Conservation (phyloP, 345 rosid species). For the Capsella bursapastoris region DNA sequence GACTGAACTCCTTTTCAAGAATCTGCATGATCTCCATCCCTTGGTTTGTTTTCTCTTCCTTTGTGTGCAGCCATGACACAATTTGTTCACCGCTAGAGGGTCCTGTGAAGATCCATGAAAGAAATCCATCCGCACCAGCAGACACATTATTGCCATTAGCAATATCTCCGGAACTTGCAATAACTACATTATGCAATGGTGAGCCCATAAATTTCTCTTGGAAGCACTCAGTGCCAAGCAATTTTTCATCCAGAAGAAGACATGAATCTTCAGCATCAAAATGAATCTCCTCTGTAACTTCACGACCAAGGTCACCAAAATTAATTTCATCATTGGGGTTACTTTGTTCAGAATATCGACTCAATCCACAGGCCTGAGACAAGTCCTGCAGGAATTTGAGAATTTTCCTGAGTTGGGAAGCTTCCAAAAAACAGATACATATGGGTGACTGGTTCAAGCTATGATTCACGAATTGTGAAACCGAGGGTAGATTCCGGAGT, state of each 20-base stretch:
- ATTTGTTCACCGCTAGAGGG: constrained; percentile 68
- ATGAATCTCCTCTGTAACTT: constrained; percentile 63
- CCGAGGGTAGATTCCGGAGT: constrained; percentile 68
- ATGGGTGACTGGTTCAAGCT: constrained; percentile 70
- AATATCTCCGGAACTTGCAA: constrained; percentile 42
- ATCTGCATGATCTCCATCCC: constrained; percentile 72
- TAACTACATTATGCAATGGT: constrained; percentile 40
- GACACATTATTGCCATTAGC: constrained; percentile 44
- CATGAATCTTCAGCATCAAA: constrained; percentile 62
- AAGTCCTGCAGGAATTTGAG: constrained; percentile 85
- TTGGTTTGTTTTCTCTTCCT: constrained; percentile 73
- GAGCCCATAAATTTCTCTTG: constrained; percentile 38
- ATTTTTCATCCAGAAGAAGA: constrained; percentile 63
- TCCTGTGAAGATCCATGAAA: constrained; percentile 87
- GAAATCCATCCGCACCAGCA: constrained; percentile 56
- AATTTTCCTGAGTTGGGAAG: constrained; percentile 72
- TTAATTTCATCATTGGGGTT: constrained; percentile 52
- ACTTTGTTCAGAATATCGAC: constrained; percentile 67
- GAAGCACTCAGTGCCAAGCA: constrained; percentile 48
- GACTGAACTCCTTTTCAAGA: constrained; percentile 78
- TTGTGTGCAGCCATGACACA: constrained; percentile 64
- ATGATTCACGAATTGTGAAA: constrained; percentile 63
- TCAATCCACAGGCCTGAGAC: constrained; percentile 72
- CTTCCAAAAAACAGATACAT: constrained; percentile 85
- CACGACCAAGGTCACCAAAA: constrained; percentile 40